phyloP scores from a whole-genome alignment of 805 yeast genomes.

The Barnettozyma vustinii region DNA sequence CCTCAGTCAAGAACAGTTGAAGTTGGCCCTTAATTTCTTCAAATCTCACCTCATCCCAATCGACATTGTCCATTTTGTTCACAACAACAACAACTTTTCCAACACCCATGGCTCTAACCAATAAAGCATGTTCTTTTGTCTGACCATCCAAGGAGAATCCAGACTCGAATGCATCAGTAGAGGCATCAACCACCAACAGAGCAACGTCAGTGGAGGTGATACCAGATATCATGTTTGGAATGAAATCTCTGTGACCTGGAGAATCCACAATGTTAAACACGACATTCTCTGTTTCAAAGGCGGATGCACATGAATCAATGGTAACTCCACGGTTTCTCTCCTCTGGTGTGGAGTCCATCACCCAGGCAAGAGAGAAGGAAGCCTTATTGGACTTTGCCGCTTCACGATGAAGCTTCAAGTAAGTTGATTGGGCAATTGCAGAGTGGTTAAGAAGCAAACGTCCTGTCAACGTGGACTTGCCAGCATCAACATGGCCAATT shows the following conservation, averaged over 20 bases:
- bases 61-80: constrained; percentile 93
- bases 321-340: constrained; percentile 98
- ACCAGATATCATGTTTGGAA: constrained; percentile 95
- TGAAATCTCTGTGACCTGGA: constrained; percentile 96
- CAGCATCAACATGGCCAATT: constrained; percentile 99
- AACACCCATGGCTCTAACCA: constrained; percentile 88
- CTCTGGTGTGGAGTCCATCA: constrained; percentile 90
- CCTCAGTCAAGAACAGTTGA: constrained; percentile 62
- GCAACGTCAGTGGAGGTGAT: constrained; percentile 93
- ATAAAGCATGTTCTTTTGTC: constrained; percentile 91
- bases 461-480: constrained; percentile 97
- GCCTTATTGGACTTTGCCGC: constrained; percentile 97
- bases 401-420: constrained; percentile 95
- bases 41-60: constrained; percentile 80
- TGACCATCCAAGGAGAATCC: constrained; percentile 94
- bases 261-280: constrained; percentile 90
- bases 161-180: constrained; percentile 93
- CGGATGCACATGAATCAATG: constrained; percentile 88
- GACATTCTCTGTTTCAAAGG: constrained; percentile 88
- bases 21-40: constrained; percentile 74
- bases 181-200: constrained; percentile 84
- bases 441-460: constrained; percentile 96
- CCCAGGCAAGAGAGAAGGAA: constrained; percentile 98
- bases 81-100: constrained; percentile 82
- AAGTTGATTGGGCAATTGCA: constrained; percentile 94